Base-by-base conservation (phyloP, 805 yeast species). In the Wickerhamomyces hampshirensis region DNA sequence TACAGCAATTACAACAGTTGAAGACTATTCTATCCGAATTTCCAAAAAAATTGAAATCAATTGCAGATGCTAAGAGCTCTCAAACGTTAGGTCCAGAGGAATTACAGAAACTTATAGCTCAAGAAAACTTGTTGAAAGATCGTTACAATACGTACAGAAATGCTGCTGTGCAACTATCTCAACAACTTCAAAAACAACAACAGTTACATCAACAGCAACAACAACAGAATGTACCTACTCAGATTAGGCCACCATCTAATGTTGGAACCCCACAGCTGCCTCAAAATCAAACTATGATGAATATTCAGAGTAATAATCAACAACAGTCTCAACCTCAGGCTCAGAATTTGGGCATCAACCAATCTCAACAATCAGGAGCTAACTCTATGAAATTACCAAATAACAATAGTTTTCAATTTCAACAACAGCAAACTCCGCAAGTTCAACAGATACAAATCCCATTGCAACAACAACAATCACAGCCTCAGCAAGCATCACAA, bases 101-200 rank as follows among this genome's bases (percentile, higher is more conserved):
- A 35, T 39, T 67, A 26, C 56, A 65, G 5, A 63, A 63, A 28
- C 59, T 71, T n/a, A 63, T 65, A 11, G 67, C 65, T 34, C 77
- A 76, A 49, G 73, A 77, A 42, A 59, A 61, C 14, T 71, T 71
- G 26, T 51, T 73, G 44, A 69, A 62, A 39, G 60, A 58, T 24
- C 69, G 73, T 37, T 67, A 68, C 43, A 66, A 68, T 16, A 71
- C 70, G 31, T 75, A 71, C 46, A 73, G 70, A 40, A 67, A 68
- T 38, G 67, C 70, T 33, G 80, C 59, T 41, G 36, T 42, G 6
- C 39, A 40, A 21, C 30, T 41, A n/a, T 31, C 43, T 1, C 46
- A 42, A 23, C 40, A 37, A 23, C 28, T 39, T 10, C 43, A 41
- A 29, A 39, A 32, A 19, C 43, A 38, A 31, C 47, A 43, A 19